Conservation (phyloP, 352 stramenopile species). For the Phytophthora cryptogea region DNA sequence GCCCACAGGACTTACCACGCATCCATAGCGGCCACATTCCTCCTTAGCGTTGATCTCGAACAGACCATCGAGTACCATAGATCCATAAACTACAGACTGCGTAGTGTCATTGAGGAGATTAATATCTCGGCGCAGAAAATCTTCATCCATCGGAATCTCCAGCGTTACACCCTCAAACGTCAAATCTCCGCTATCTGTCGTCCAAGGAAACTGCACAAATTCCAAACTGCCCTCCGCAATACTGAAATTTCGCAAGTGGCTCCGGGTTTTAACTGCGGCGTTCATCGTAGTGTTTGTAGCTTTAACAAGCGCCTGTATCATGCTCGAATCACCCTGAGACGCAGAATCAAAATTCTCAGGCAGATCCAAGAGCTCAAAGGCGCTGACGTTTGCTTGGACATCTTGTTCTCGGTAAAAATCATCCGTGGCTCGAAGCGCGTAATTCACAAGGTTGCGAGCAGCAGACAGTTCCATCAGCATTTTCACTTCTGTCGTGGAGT, state of each 20-base stretch:
- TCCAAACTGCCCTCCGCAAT: slow-evolving; percentile 36
- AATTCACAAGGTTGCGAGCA: slow-evolving; percentile 35
- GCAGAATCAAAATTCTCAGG: slow-evolving; percentile 14
- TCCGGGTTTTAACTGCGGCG: slow-evolving; percentile 23
- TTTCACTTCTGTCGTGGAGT: neutral
- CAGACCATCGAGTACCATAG: slow-evolving; percentile 15
- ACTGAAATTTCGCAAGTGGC: slow-evolving; percentile 40
- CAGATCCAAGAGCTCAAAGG: slow-evolving; percentile 31
- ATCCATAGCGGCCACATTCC: slow-evolving; percentile 52
- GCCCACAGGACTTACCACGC: slow-evolving; percentile 46
- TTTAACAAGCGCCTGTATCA: slow-evolving; percentile 26
- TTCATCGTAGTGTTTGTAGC: slow-evolving; percentile 35
- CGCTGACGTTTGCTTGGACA: slow-evolving; percentile 22
- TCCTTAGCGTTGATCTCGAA: slow-evolving; percentile 71
- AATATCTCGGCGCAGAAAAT: slow-evolving; percentile 44
- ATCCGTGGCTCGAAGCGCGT: slow-evolving; percentile 39
- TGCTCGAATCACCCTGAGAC: slow-evolving; percentile 23
- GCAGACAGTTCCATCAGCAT: slow-evolving; percentile 38
- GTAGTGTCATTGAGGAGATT: slow-evolving; percentile 40
- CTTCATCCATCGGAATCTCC: slow-evolving; percentile 42
- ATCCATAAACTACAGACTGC: slow-evolving; percentile 37
- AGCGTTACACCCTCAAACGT: slow-evolving; percentile 50
- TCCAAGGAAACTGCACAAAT: slow-evolving; percentile 37
- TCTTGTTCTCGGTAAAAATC: slow-evolving; percentile 51
- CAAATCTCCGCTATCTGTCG: slow-evolving; percentile 31